phyloP scores from a whole-genome alignment of 2,329 filamentous ascomycete species.

The Rasamsonia emersonii region DNA sequence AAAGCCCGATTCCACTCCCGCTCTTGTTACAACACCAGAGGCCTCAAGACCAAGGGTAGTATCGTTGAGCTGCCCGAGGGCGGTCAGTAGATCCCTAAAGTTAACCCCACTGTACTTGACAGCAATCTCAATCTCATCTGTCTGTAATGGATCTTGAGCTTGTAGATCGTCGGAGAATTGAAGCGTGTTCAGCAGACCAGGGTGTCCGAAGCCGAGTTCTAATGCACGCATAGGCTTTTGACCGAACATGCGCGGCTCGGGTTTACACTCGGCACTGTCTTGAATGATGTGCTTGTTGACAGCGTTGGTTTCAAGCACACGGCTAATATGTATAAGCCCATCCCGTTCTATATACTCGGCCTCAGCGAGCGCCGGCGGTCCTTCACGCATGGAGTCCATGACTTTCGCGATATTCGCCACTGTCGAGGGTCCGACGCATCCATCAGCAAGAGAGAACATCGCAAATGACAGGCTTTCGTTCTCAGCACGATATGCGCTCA shows the following conservation, averaged over 20 bases:
- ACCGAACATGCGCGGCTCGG: too few relatives aligned
- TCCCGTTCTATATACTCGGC: neutral
- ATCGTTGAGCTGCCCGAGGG: conserved; percentile 15
- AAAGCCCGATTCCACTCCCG: conserved; percentile 15
- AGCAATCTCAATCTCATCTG: conserved; percentile 28
- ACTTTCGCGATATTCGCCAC: neutral
- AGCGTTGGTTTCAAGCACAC: neutral
- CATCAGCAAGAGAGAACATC: too few relatives aligned
- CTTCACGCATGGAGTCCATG: neutral
- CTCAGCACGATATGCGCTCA: neutral
- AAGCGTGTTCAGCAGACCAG: conserved; percentile 15
- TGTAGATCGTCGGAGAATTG: conserved; percentile 12
- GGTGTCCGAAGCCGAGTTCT: too few relatives aligned
- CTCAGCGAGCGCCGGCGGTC: neutral
- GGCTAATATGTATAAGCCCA: neutral
- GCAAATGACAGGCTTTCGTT: neutral
- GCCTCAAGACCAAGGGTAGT: conserved; percentile 27
- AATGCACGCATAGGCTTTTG: too few relatives aligned
- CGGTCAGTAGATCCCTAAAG: conserved; percentile 38
- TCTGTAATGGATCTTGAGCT: conserved; percentile 5
- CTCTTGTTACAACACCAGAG: conserved; percentile 16
- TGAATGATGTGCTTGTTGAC: neutral
- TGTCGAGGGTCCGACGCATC: too few relatives aligned
- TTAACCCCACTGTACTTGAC: conserved; percentile 32
- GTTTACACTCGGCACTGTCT: too few relatives aligned